A percentile compares a stretch with the other conserved stretches of the same genome.
phyloP scores from a whole-genome alignment of 305 asterid genomes.

The Euphrasia arctica region DNA sequence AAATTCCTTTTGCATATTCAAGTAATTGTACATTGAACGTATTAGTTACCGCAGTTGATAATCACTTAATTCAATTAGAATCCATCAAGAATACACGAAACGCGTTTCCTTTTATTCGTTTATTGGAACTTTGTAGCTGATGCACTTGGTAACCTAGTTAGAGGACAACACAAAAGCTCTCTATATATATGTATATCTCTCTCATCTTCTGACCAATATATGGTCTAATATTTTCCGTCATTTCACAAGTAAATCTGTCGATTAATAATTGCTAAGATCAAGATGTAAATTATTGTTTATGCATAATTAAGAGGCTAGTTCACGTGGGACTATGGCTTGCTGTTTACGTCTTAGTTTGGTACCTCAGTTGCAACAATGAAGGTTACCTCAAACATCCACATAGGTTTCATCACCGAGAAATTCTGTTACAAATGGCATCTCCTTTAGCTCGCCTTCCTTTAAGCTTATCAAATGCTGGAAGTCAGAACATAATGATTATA shows the following conservation, averaged over 20 bases:
- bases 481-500: conserved; percentile 23
- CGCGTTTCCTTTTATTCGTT: conserved; percentile 6
- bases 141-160: not conserved
- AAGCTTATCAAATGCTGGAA: conserved; percentile 65
- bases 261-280: conserved; percentile 13
- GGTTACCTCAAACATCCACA: conserved; percentile 48
- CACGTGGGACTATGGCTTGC: conserved; percentile 38
- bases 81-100: not conserved
- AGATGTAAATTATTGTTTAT: conserved; percentile 2
- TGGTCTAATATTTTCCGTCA: not conserved
- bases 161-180: conserved; percentile 4
- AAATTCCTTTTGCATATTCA: conserved; percentile 7
- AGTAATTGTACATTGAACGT: conserved; percentile 11
- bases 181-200: not conserved
- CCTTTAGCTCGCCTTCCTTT: conserved; percentile 65
- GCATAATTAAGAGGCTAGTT: conserved; percentile 13
- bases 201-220: conserved; percentile 14
- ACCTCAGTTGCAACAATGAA: conserved; percentile 25
- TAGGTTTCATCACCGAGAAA: conserved; percentile 49
- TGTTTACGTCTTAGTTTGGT: conserved; percentile 32
- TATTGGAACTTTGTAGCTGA: not conserved
- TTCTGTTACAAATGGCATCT: conserved; percentile 65
- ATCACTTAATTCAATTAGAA: no score
- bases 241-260: conserved; percentile 14
- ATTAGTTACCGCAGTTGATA: no score